phyloP scores from a whole-genome alignment of 116 monocot genomes.

The Posidonia oceanica region DNA sequence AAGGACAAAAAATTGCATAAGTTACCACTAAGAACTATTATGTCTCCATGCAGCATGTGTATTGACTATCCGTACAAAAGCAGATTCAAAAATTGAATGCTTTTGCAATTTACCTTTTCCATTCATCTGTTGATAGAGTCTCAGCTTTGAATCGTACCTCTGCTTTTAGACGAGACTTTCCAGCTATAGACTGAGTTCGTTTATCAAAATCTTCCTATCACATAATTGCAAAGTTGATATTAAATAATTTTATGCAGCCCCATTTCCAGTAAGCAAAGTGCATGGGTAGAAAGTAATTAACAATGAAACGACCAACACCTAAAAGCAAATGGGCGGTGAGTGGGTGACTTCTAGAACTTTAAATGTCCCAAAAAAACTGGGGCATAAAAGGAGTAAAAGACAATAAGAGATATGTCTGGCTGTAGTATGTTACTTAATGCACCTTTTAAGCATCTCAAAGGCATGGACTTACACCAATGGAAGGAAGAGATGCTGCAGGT shows the following conservation, averaged over 20 bases:
- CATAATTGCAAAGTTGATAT: neutral
- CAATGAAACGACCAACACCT: too few species aligned
- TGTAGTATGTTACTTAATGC: too few species aligned
- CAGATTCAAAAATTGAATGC: neutral
- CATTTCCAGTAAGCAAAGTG: neutral
- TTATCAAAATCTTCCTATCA: constrained; percentile 86
- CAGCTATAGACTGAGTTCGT: constrained; percentile 63
- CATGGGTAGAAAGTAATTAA: too few species aligned
- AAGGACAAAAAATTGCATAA: too few species aligned
- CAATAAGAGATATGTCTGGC: too few species aligned
- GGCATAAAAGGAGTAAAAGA: too few species aligned
- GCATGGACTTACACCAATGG: constrained; percentile 53
- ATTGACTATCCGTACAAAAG: neutral
- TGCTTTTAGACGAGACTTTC: constrained; percentile 79
- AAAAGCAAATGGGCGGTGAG: too few species aligned
- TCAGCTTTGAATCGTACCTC: constrained; percentile 93
- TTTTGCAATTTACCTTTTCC: constrained; percentile 59
- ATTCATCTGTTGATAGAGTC: constrained; percentile 74
- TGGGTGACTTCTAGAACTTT: too few species aligned
- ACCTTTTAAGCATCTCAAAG: neutral
- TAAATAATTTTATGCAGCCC: neutral
- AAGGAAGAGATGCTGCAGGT: constrained; percentile 56
- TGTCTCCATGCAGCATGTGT: too few species aligned
- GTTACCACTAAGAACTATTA: too few species aligned
- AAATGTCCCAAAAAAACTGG: too few species aligned